Evolutionary conservation across 257 asterid genomes (phyloP).

Genomic region (Solanum clarkiae): DNA sequence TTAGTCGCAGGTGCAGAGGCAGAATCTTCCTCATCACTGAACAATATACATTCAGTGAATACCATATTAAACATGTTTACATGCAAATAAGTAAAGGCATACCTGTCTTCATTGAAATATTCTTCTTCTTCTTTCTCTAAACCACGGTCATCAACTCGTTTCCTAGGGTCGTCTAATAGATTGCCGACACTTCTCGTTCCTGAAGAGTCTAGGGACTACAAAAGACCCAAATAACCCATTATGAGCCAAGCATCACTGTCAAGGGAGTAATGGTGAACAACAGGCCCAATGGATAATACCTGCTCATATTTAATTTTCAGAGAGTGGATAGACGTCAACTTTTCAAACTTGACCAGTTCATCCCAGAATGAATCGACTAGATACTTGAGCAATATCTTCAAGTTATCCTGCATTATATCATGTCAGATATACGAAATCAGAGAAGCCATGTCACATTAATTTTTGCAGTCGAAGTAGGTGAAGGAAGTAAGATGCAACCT

Average conservation of each 20-base stretch:
- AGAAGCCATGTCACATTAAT: neutral
- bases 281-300: constrained; percentile 28
- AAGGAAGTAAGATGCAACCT: constrained; percentile 36
- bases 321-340: constrained; percentile 48
- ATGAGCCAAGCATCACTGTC: neutral
- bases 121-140: constrained; percentile 96
- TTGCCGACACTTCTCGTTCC: constrained; percentile 35
- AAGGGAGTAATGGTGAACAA: neutral
- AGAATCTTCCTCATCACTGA: constrained; percentile 94
- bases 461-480: constrained; percentile 1
- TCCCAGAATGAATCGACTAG: constrained; percentile 86
- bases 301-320: constrained; percentile 88
- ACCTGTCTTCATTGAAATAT: constrained; percentile 95
- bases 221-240: constrained; percentile 28
- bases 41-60: constrained; percentile 1
- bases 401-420: constrained; percentile 57
- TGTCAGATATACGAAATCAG: neutral
- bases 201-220: constrained; percentile 57
- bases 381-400: constrained; percentile 64
- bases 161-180: constrained; percentile 59
- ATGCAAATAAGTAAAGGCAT: neutral
- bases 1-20: constrained; percentile 49
- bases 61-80: neutral
- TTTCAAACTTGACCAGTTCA: constrained; percentile 60
- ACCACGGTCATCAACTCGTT: constrained; percentile 83